phyloP scores from a whole-genome alignment of 2,329 filamentous ascomycete genomes.

The Epicoccum sorghinum region DNA sequence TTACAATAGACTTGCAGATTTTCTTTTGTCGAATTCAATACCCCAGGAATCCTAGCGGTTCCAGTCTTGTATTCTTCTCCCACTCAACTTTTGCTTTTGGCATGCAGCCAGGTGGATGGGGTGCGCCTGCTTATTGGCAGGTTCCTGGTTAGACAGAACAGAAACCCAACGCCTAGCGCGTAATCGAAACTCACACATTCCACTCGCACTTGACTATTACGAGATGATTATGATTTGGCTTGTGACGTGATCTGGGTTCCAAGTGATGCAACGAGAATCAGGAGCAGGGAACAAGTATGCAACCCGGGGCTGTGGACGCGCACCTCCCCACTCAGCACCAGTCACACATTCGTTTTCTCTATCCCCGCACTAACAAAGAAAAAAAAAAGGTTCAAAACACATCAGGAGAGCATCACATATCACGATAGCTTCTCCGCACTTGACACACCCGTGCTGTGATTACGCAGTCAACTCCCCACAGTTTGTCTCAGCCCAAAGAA shows the following conservation, averaged over 20 bases:
- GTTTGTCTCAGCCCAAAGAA: slow-evolving; percentile 18
- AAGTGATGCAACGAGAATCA: slow-evolving; percentile 36
- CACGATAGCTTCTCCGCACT: slow-evolving; percentile 22
- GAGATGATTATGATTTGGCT: slow-evolving; percentile 32
- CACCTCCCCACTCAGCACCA: not conserved
- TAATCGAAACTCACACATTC: slow-evolving; percentile 39
- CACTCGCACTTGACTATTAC: slow-evolving; percentile 35
- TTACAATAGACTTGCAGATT: slow-evolving; percentile 35
- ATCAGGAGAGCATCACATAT: slow-evolving; percentile 27
- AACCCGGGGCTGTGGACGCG: slow-evolving; percentile 22
- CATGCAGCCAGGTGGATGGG: slow-evolving; percentile 21
- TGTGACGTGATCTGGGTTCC: slow-evolving; percentile 44
- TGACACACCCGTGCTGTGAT: slow-evolving; percentile 16
- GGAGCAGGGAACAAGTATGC: slow-evolving; percentile 19
- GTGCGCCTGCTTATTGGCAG: slow-evolving; percentile 40
- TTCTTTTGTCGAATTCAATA: slow-evolving; percentile 43
- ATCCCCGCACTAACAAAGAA: slow-evolving; percentile 28
- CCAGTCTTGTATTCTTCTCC: slow-evolving; percentile 43
- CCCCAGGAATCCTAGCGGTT: slow-evolving; percentile 41
- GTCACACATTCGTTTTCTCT: slow-evolving; percentile 2
- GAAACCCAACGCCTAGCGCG: slow-evolving; percentile 39
- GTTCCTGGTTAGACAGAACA: slow-evolving; percentile 36
- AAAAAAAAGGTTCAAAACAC: slow-evolving; percentile 4
- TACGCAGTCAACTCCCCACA: slow-evolving; percentile 21
- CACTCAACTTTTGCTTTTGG: slow-evolving; percentile 34